Percentiles rank a stretch among this genome's conserved stretches.
These are phyloP conservation scores for Lasiodiplodia sp. DNA, from an alignment of 2,329 filamentous ascomycete genomes.

Conservation along the genomic window DNA sequence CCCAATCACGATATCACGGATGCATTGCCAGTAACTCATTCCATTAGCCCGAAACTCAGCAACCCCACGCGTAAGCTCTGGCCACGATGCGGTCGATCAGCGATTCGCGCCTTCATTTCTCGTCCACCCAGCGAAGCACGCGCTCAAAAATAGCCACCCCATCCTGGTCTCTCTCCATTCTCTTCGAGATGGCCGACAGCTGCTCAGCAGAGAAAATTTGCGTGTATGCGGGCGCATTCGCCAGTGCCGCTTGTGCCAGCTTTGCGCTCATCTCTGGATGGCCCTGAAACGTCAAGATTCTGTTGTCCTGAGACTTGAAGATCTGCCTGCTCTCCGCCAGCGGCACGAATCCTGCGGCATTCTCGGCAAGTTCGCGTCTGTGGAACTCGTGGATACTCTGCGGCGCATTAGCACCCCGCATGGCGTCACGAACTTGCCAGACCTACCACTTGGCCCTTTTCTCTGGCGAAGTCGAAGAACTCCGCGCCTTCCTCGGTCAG, in stretches of 20 bases:
- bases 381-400: conserved; percentile 29
- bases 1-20: not conserved
- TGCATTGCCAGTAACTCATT: conserved; percentile 1
- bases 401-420: not conserved
- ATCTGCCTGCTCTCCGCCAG: conserved; percentile 22
- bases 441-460: conserved; percentile 3
- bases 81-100: not conserved
- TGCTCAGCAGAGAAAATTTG: conserved; percentile 3
- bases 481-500: conserved; percentile 8
- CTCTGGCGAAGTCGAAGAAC: conserved; percentile 27
- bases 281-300: conserved; percentile 29
- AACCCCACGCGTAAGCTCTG: not conserved
- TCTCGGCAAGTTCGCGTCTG: conserved; percentile 18
- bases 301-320: conserved; percentile 24
- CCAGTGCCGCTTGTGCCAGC: conserved; percentile 19
- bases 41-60: conserved; percentile 3
- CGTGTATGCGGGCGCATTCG: conserved; percentile 18
- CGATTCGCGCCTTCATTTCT: conserved; percentile 9
- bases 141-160: conserved; percentile 23
- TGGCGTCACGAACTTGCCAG: not conserved
- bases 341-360: conserved; percentile 21
- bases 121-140: conserved; percentile 18
- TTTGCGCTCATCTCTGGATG: conserved; percentile 29
- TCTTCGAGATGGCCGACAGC: not conserved
- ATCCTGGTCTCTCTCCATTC: conserved; percentile 20